Evolutionary conservation across 1,284 basidiomycete species (phyloP).

Genomic region (Trametes hirsuta): DNA sequence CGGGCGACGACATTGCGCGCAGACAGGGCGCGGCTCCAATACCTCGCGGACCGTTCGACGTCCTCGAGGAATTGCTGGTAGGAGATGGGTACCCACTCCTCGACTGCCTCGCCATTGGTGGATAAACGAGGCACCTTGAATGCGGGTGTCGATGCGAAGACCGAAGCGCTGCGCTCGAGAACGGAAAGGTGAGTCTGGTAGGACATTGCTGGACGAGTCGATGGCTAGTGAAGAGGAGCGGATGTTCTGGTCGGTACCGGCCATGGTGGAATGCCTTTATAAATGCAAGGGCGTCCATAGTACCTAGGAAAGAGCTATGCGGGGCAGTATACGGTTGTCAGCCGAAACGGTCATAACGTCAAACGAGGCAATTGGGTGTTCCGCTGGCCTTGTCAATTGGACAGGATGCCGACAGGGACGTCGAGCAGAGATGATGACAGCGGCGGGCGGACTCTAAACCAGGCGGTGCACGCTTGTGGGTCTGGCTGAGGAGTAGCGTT

Average conservation of each 20-base stretch:
- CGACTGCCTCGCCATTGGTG: conserved; percentile 38
- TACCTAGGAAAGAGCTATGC: conserved; percentile 24
- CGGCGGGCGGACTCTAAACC: conserved; percentile 11
- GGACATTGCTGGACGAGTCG: conserved; percentile 23
- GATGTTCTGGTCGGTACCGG: conserved; percentile 5
- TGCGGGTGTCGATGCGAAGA: conserved; percentile 47
- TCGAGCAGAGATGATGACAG: conserved; percentile 18
- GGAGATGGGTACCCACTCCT: conserved; percentile 52
- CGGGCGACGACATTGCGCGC: conserved; percentile 47
- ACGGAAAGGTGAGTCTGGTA: conserved; percentile 50
- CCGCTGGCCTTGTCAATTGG: conserved; percentile 20
- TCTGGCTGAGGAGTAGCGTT: neutral
- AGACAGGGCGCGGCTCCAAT: conserved; percentile 54
- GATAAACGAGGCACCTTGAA: conserved; percentile 52
- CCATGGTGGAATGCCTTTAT: conserved; percentile 15
- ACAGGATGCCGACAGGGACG: conserved; percentile 23
- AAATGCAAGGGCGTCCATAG: conserved; percentile 1
- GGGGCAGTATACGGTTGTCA: conserved; percentile 29
- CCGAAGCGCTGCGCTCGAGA: conserved; percentile 49
- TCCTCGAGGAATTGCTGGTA: conserved; percentile 56
- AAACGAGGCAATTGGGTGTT: conserved; percentile 16
- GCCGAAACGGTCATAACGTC: conserved; percentile 21
- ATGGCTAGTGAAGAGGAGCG: conserved; percentile 4
- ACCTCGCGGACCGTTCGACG: conserved; percentile 53
- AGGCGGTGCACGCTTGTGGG: conserved; percentile 13